Percentiles rank a stretch among this genome's conserved stretches.
Evolutionary conservation across 2,329 filamentous ascomycete genomes (phyloP).

Genomic region (Sordariomycetes sp.): DNA sequence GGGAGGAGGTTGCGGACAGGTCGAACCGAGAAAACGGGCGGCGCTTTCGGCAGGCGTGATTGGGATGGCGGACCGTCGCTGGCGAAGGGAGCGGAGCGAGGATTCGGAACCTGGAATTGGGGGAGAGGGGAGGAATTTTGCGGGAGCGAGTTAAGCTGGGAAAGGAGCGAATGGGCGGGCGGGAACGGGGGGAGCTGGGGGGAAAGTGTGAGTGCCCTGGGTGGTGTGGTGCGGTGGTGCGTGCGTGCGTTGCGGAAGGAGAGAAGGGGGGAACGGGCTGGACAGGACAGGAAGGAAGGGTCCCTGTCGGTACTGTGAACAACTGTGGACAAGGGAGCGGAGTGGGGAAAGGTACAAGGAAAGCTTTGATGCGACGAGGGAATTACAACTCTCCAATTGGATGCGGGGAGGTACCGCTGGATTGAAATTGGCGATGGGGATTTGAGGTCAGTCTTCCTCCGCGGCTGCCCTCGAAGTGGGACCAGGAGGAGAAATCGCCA

Average conservation of each 20-base stretch:
- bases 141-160: conserved; percentile 2
- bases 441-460: not conserved
- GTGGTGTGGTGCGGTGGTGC: conserved; percentile 2
- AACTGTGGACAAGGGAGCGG: not conserved
- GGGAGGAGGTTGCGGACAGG: not conserved
- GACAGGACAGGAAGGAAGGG: not conserved
- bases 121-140: not conserved
- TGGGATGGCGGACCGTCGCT: not conserved
- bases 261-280: not conserved
- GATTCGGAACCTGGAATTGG: not conserved
- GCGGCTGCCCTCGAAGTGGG: not conserved
- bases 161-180: conserved; percentile 5
- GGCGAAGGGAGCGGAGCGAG: not conserved
- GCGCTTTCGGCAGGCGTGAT: conserved; percentile 1
- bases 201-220: not conserved
- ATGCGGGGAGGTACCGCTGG: not conserved
- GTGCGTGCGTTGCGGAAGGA: conserved; percentile 1
- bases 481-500: not conserved
- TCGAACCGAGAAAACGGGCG: conserved; percentile 1
- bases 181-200: conserved; percentile 2
- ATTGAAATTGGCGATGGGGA: not conserved
- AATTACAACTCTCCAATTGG: not conserved
- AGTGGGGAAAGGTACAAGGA: not conserved
- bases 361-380: not conserved
- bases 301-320: not conserved